Conservation (phyloP, 352 stramenopile species). For the Albugo candida region DNA sequence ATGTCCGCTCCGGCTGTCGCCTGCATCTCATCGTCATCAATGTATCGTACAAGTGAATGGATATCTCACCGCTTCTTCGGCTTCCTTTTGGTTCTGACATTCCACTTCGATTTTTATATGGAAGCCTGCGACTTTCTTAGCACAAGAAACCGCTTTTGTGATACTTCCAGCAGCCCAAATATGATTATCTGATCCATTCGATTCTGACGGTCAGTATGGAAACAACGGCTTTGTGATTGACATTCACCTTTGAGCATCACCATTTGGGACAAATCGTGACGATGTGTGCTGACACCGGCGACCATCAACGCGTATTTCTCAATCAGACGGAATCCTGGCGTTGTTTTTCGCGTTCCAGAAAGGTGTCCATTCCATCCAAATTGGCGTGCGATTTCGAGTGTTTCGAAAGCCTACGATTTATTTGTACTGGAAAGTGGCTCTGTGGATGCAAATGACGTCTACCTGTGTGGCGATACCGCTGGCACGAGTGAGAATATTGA, state of each 20-base stretch:
- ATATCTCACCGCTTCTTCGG: slow-evolving; percentile 69
- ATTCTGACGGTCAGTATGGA: neutral
- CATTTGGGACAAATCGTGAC: slow-evolving; percentile 97
- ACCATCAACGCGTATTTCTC: slow-evolving; percentile 98
- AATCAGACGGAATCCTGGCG: slow-evolving; percentile 93
- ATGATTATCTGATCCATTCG: slow-evolving; percentile 84
- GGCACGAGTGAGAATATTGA: slow-evolving; percentile 93
- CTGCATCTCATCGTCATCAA: slow-evolving; percentile 8
- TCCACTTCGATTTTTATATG: slow-evolving; percentile 99
- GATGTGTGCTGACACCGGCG: slow-evolving; percentile 84
- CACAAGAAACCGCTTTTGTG: slow-evolving; percentile 83
- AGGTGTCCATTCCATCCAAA: slow-evolving; percentile 86
- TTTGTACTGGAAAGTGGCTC: neutral
- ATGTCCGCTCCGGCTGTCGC: slow-evolving; percentile 74
- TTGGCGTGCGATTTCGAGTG: slow-evolving; percentile 35
- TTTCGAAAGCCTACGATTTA: slow-evolving; percentile 15
- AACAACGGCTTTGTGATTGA: neutral
- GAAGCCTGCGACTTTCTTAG: slow-evolving; percentile 86
- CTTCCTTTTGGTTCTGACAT: slow-evolving; percentile 86
- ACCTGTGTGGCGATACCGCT: slow-evolving; percentile 87
- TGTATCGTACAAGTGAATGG: neutral
- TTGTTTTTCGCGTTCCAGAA: slow-evolving; percentile 96
- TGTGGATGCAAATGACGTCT: neutral
- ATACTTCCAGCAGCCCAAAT: slow-evolving; percentile 92
- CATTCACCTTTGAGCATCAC: slow-evolving; percentile 93